Evolutionary conservation across 805 yeast genomes (phyloP).

Genomic region (Cyberlindnera subsufficiens): DNA sequence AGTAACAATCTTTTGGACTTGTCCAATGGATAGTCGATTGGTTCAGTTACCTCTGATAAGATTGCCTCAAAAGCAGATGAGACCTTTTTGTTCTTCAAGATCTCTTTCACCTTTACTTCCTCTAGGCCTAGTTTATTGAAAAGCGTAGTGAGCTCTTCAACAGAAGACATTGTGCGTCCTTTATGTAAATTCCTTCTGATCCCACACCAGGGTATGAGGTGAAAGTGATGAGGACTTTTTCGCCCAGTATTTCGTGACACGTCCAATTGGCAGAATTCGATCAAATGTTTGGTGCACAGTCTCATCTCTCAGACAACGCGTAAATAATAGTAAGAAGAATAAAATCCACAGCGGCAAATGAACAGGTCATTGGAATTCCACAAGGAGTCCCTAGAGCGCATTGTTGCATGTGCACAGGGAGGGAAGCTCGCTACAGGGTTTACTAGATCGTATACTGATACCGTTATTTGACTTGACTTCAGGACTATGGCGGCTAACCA

Average conservation of each 20-base stretch:
- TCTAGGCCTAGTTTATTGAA: constrained; percentile 53
- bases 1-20: constrained; percentile 58
- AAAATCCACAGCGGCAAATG: constrained; percentile 1
- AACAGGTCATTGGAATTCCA: constrained; percentile 5
- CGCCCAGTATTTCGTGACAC: no score
- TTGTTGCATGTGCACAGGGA: constrained; percentile 2
- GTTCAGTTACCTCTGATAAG: constrained; percentile 36
- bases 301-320: no score
- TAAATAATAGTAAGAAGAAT: no score
- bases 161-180: constrained; percentile 9
- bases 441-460: neutral
- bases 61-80: constrained; percentile 61
- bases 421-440: neutral
- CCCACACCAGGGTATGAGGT: no score
- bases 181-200: no score
- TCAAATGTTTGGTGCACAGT: no score
- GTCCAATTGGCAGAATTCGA: no score
- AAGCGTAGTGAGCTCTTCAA: constrained; percentile 30
- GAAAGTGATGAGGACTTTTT: no score
- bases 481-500: constrained; percentile 10
- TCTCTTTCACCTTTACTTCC: constrained; percentile 72
- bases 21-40: constrained; percentile 35
- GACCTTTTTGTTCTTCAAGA: constrained; percentile 81
- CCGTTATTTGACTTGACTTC: neutral
- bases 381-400: constrained; percentile 4